These are phyloP conservation scores for Penicillium desertorum DNA, from an alignment of 495 filamentous ascomycete genomes.

Conservation along the genomic window DNA sequence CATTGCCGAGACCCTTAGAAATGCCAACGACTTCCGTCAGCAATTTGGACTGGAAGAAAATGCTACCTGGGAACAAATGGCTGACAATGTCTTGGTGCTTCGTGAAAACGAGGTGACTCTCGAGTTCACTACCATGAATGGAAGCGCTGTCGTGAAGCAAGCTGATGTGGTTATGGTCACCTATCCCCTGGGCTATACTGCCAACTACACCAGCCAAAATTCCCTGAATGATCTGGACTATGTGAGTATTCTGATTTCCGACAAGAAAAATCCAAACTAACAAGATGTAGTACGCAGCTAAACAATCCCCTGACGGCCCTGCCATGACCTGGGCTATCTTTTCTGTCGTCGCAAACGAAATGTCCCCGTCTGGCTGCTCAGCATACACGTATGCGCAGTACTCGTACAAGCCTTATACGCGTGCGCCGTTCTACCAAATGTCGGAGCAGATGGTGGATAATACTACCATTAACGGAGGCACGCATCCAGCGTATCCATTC, in stretches of 20 bases:
- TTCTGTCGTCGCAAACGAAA: slow-evolving; percentile 57
- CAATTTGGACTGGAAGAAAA: slow-evolving; percentile 55
- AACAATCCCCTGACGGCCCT: slow-evolving; percentile 61
- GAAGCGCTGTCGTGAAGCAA: slow-evolving; percentile 61
- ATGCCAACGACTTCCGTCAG: slow-evolving; percentile 56
- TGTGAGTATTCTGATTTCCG: slow-evolving; percentile 27
- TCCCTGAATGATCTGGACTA: slow-evolving; percentile 60
- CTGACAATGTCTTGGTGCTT: slow-evolving; percentile 52
- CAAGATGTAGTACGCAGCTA: slow-evolving; percentile 53
- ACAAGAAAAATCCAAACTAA: background rate
- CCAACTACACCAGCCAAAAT: slow-evolving; percentile 53
- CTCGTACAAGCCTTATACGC: slow-evolving; percentile 54
- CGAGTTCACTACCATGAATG: slow-evolving; percentile 69
- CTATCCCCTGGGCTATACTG: slow-evolving; percentile 54
- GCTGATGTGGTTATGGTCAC: slow-evolving; percentile 63
- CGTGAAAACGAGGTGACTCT: slow-evolving; percentile 63
- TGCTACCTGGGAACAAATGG: slow-evolving; percentile 52
- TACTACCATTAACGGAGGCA: slow-evolving; percentile 62
- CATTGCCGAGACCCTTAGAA: slow-evolving; percentile 55
- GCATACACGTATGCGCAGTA: slow-evolving; percentile 63
- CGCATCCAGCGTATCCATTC: slow-evolving; percentile 65
- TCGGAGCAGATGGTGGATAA: slow-evolving; percentile 72
- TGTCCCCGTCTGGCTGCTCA: slow-evolving; percentile 61
- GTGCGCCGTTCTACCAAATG: slow-evolving; percentile 54
- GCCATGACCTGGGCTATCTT: slow-evolving; percentile 71